phyloP scores from a whole-genome alignment of 345 rosid genomes.

The Linum tenue region DNA sequence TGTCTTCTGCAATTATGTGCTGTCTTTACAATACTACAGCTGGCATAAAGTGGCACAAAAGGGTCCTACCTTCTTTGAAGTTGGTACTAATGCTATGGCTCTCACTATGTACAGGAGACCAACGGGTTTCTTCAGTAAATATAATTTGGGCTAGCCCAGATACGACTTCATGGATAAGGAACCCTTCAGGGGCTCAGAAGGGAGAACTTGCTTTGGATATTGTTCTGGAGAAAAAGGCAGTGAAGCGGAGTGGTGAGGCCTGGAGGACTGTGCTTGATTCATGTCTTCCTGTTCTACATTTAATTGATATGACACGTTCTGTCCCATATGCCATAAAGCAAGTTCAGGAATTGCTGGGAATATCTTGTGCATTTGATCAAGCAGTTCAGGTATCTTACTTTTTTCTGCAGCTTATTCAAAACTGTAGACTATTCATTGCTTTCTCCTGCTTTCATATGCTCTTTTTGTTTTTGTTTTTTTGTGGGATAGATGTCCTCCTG shows the following conservation, averaged over 20 bases:
- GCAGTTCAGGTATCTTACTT: slow-evolving; percentile 59
- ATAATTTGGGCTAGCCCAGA: slow-evolving; percentile 72
- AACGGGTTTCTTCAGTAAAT: slow-evolving; percentile 59
- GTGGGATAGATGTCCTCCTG: too few species aligned
- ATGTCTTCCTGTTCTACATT: slow-evolving; percentile 76
- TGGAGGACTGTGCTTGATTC: slow-evolving; percentile 88
- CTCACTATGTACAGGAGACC: slow-evolving; percentile 50
- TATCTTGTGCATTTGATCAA: slow-evolving; percentile 86
- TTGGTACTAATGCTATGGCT: too few species aligned
- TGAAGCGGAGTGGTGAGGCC: slow-evolving; percentile 80
- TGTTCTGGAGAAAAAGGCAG: slow-evolving; percentile 59
- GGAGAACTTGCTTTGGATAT: slow-evolving; percentile 77
- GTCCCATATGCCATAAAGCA: slow-evolving; percentile 84
- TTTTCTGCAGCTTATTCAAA: background rate
- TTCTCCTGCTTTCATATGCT: background rate
- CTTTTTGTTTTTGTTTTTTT: too few species aligned
- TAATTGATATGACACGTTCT: slow-evolving; percentile 68
- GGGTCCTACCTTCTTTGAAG: too few species aligned
- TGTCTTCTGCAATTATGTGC: too few species aligned
- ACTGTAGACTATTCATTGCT: too few species aligned
- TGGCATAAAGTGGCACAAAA: too few species aligned
- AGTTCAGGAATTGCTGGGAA: slow-evolving; percentile 79
- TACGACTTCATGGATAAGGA: slow-evolving; percentile 59
- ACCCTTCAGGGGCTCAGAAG: slow-evolving; percentile 33
- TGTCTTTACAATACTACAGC: too few species aligned